phyloP scores from a whole-genome alignment of 2,329 filamentous ascomycete genomes.

The Fusarium longipes region DNA sequence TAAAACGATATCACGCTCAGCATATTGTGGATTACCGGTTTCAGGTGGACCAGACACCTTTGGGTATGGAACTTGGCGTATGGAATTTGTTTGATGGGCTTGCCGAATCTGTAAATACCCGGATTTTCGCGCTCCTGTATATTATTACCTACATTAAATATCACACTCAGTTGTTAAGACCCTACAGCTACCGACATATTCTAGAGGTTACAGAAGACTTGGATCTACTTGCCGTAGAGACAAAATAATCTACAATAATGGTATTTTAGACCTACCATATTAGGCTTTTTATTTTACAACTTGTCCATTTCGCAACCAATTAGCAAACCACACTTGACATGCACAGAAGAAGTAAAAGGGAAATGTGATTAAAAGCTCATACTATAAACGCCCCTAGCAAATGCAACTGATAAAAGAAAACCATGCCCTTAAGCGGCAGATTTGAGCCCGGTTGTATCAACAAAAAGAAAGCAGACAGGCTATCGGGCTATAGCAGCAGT shows the following conservation, averaged over 20 bases:
- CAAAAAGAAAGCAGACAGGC: constrained; percentile 26
- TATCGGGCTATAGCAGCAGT: constrained; percentile 35
- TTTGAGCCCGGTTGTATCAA: constrained; percentile 33
- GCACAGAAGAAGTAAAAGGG: constrained; percentile 3
- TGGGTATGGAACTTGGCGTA: constrained; percentile 36
- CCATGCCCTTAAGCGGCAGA: constrained; percentile 36
- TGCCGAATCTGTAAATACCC: neutral
- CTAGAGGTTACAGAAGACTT: no score
- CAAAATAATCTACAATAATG: no score
- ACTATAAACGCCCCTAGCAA: constrained; percentile 46
- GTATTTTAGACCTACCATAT: no score
- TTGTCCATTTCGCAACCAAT: no score
- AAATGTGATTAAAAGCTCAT: constrained; percentile 48
- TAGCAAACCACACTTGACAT: neutral
- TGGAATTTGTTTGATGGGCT: constrained; percentile 17
- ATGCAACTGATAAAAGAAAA: constrained; percentile 42
- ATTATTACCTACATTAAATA: constrained; percentile 2
- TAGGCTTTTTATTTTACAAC: no score
- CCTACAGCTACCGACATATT: neutral
- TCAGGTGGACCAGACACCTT: constrained; percentile 43
- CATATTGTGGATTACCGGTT: constrained; percentile 15
- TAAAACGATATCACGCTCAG: neutral
- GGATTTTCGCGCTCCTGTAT: neutral
- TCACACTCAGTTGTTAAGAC: neutral
- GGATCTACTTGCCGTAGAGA: no score